phyloP scores from a whole-genome alignment of 2,329 filamentous ascomycete genomes.

The Coleophoma eucalyptorum region DNA sequence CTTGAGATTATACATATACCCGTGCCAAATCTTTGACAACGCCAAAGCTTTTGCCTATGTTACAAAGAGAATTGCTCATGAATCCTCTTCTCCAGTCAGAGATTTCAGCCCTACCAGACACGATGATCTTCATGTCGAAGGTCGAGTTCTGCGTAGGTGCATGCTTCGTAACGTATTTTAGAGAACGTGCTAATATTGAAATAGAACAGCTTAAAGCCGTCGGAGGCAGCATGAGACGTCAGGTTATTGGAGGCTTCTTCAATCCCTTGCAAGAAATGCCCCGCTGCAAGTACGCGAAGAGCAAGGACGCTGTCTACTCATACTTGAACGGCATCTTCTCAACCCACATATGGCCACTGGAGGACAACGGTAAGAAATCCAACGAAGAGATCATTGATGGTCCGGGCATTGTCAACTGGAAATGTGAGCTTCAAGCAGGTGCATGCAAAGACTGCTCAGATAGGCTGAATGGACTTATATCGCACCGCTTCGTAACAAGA shows the following conservation, averaged over 20 bases:
- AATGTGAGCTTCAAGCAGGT: not conserved
- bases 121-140: not conserved
- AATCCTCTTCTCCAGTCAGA: not conserved
- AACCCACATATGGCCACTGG: conserved; percentile 1
- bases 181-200: too few relatives aligned
- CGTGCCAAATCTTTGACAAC: conserved; percentile 1
- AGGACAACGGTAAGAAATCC: not conserved
- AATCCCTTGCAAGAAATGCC: not conserved
- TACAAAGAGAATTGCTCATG: not conserved
- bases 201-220: conserved; percentile 4
- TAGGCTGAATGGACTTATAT: not conserved
- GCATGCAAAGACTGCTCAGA: not conserved
- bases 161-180: too few relatives aligned
- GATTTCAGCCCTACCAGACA: conserved; percentile 2
- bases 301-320: not conserved
- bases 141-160: conserved; percentile 4
- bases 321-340: conserved; percentile 1
- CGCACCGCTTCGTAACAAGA: not conserved
- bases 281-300: not conserved
- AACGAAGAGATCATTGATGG: conserved; percentile 3
- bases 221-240: not conserved
- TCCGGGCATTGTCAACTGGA: conserved; percentile 2
- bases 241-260: conserved; percentile 2
- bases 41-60: conserved; percentile 1
- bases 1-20: not conserved